Evolutionary conservation across 2,329 filamentous ascomycete species (phyloP), one percentile per base, ranked within the genome.

Genomic region (Aspergillus persii): DNA sequence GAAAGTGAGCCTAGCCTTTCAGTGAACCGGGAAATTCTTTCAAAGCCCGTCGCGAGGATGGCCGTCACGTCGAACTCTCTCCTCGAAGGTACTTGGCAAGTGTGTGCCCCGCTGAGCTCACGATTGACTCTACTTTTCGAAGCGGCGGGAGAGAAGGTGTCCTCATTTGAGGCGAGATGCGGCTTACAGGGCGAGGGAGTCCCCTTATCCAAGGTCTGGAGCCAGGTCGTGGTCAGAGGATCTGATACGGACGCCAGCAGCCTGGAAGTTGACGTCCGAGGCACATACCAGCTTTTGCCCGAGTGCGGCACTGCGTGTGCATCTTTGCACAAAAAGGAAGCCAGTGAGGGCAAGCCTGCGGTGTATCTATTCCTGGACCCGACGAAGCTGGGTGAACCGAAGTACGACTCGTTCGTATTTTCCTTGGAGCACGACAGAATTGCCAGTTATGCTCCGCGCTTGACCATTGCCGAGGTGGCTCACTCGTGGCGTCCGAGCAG

Each of bases 351-450:
- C 3, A 55, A 54, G 7, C 64, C 53, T 8, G 67, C 75, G 1
- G 56, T 87, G 0, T 89, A 81, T 63, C 69, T 89, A 2, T 88
- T 87, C 65, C 72, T 86, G 3, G 84, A 89, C 56, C 82, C 85
- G 0, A 73, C 78, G 4, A 79, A 79, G 15, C 76, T 81, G 39
- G 80, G 80, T 0, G 69, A 80, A 30, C 69, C 77, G 0, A 67
- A 74, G 0, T 57, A 80, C 4, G 85, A 89, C 66, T 70, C 69
- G 2, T 87, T 86, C 64, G 81, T 88, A 0, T 86, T 89, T 64
- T 80, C 85, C 2, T 63, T 77, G 6, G 77, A 82, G 50, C 79
- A 79, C 57, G 70, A 73, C 8, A 74, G 79, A 4, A 71, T 83
- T 6, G 71, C 78, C 12, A 79, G 80, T 41, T 79, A 80, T 18